These are phyloP conservation scores for Stylosanthes scabra DNA, from an alignment of 331 rosid genomes.

Conservation along the genomic window DNA sequence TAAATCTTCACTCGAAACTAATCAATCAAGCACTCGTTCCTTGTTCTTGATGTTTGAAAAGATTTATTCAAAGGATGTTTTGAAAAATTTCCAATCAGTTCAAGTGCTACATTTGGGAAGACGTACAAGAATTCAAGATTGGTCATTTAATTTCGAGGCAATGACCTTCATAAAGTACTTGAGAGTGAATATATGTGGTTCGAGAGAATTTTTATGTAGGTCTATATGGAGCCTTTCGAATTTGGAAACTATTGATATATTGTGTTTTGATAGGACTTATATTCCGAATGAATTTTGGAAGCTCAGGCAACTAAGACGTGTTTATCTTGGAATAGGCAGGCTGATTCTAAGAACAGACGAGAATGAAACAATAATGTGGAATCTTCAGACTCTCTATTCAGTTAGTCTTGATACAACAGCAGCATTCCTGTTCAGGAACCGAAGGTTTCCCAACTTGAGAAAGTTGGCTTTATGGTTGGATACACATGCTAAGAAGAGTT, in stretches of 20 bases:
- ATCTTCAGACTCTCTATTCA: not conserved
- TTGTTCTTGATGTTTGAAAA: too few relatives aligned
- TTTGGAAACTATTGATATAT: not conserved
- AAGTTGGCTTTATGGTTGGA: not conserved
- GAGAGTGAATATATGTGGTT: too few relatives aligned
- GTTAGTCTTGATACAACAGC: not conserved
- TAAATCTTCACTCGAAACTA: too few relatives aligned
- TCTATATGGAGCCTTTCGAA: not conserved
- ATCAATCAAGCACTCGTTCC: too few relatives aligned
- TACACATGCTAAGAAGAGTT: not conserved
- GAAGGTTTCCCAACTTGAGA: not conserved
- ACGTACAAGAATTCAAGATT: too few relatives aligned
- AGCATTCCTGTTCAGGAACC: not conserved
- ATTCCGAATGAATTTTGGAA: not conserved
- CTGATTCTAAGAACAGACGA: too few relatives aligned
- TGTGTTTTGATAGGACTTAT: too few relatives aligned
- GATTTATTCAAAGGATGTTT: too few relatives aligned
- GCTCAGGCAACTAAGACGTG: not conserved
- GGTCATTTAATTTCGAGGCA: too few relatives aligned
- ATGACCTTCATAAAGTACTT: not conserved
- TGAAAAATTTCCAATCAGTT: not conserved
- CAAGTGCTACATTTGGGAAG: not conserved
- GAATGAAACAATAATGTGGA: not conserved
- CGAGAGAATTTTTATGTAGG: too few relatives aligned
- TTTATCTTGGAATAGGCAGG: too few relatives aligned